phyloP scores from a whole-genome alignment of 495 filamentous ascomycete genomes.

The Elasticomyces elasticus region DNA sequence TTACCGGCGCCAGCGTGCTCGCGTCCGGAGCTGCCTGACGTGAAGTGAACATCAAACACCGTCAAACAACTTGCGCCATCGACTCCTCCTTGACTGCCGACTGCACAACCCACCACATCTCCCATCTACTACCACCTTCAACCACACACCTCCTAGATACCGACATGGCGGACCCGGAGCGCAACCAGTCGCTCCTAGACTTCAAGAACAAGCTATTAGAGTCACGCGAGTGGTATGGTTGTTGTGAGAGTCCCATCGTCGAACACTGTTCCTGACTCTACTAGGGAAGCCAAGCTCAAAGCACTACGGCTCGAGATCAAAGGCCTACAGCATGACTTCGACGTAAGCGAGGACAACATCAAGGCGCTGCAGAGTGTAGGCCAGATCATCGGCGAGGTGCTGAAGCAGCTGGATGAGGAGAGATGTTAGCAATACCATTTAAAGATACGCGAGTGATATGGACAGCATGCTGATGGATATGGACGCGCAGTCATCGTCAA shows the following conservation, averaged over 20 bases:
- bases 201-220: constrained; percentile 92
- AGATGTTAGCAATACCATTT: constrained; percentile 64
- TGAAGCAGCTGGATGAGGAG: constrained; percentile 98
- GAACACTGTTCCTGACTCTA: not conserved
- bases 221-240: constrained; percentile 82
- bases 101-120: no score
- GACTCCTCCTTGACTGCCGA: no score
- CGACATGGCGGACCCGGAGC: constrained; percentile 46
- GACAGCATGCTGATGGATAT: not conserved
- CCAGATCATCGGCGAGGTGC: constrained; percentile 97
- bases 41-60: no score
- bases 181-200: constrained; percentile 70
- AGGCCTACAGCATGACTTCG: constrained; percentile 84
- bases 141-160: no score
- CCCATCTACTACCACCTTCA: no score
- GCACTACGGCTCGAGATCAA: constrained; percentile 87
- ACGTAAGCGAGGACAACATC: constrained; percentile 97
- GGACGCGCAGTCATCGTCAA: constrained; percentile 55
- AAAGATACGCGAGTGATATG: constrained; percentile 13
- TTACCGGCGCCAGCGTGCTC: no score
- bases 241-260: not conserved
- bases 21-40: no score
- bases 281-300: constrained; percentile 10
- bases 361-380: constrained; percentile 98
- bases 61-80: no score